Conservation (phyloP, 116 monocot genomes). For the Dioscorea cayenensis region DNA sequence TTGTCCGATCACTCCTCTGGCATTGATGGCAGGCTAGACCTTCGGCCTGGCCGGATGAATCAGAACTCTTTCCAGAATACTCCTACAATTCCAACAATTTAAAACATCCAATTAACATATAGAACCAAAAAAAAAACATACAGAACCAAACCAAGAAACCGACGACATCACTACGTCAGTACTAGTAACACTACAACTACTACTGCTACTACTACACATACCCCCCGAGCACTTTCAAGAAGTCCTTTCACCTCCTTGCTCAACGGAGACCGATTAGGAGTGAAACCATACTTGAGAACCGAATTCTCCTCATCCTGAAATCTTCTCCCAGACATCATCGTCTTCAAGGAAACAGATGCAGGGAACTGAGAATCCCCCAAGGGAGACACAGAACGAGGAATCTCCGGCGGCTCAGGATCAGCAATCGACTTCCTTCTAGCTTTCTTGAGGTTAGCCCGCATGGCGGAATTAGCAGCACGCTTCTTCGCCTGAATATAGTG, state of each 20-base stretch:
- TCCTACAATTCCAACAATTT: constrained; percentile 21
- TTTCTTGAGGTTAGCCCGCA: constrained; percentile 71
- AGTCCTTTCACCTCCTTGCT: constrained; percentile 28
- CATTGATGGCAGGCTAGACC: constrained; percentile 79
- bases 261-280: constrained; percentile 6
- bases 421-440: constrained; percentile 30
- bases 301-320: constrained; percentile 23
- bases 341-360: constrained; percentile 3
- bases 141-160: not conserved
- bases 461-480: constrained; percentile 82
- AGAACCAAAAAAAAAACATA: not conserved
- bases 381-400: constrained; percentile 31
- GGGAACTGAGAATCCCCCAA: constrained; percentile 11
- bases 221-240: constrained; percentile 25
- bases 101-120: not conserved
- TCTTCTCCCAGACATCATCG: constrained; percentile 22
- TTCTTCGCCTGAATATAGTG: constrained; percentile 98
- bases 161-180: not conserved
- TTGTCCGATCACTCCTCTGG: constrained; percentile 40
- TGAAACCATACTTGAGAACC: constrained; percentile 1
- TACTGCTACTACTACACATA: constrained; percentile 3
- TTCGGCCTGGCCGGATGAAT: constrained; percentile 37
- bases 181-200: not conserved
- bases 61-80: constrained; percentile 43
- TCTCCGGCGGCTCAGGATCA: constrained; percentile 21